These are phyloP conservation scores for Podospora anserina DNA, from an alignment of 495 filamentous ascomycete genomes.

Conservation along the genomic window DNA sequence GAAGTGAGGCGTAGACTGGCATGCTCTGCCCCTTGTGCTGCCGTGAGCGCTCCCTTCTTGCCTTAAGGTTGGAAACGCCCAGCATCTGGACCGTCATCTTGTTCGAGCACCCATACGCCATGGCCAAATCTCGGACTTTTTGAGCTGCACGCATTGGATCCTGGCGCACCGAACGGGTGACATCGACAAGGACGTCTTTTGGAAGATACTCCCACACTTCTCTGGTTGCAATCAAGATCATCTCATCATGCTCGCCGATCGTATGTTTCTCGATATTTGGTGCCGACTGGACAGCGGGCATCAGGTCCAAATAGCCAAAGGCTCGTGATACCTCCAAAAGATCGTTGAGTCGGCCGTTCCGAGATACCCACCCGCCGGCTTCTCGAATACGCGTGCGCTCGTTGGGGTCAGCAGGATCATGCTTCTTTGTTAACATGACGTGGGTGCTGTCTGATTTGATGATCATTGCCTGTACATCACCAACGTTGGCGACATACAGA, in stretches of 20 bases:
- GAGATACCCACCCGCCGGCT: conserved; percentile 91
- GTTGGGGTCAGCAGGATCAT: conserved; percentile 79
- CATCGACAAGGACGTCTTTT: conserved; percentile 85
- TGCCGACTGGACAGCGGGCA: conserved; percentile 89
- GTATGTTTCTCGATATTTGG: conserved; percentile 76
- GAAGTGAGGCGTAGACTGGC: conserved; percentile 67
- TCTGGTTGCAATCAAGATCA: conserved; percentile 83
- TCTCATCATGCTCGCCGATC: conserved; percentile 87
- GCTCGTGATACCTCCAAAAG: conserved; percentile 84
- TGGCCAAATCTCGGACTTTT: conserved; percentile 90
- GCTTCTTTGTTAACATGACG: conserved; percentile 78
- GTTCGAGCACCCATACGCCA: conserved; percentile 84
- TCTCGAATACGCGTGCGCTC: conserved; percentile 89
- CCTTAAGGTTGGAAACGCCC: conserved; percentile 84
- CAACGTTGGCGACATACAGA: conserved; percentile 90
- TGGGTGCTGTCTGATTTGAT: conserved; percentile 81
- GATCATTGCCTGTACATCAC: conserved; percentile 90
- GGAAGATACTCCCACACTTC: conserved; percentile 94
- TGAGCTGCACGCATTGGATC: conserved; percentile 97
- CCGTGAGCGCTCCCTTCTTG: conserved; percentile 65
- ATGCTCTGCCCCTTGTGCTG: conserved; percentile 68
- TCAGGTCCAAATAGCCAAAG: conserved; percentile 89
- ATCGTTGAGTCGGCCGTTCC: conserved; percentile 91
- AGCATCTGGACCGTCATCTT: conserved; percentile 99
- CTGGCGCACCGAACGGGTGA: conserved; percentile 72